A percentile compares a stretch with the other conserved stretches of the same genome.
phyloP scores from a whole-genome alignment of 192 early-diverging fungal species.

The Entomortierella parvispora region DNA sequence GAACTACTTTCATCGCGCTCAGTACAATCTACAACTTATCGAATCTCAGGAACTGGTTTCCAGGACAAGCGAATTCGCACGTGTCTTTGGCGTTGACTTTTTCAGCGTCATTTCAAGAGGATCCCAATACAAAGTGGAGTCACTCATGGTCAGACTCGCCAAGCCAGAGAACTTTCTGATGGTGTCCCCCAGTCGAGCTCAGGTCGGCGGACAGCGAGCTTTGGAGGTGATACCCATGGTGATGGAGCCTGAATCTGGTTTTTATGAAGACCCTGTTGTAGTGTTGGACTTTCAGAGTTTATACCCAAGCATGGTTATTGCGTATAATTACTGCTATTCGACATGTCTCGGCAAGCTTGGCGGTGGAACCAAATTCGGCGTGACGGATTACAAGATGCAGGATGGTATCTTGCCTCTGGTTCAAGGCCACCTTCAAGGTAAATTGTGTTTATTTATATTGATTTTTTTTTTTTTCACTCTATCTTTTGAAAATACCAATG shows the following conservation, averaged over 20 bases:
- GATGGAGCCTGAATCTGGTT: conserved; percentile 86
- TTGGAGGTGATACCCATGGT: conserved; percentile 89
- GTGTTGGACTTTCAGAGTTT: conserved; percentile 95
- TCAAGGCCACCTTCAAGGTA: conserved; percentile 78
- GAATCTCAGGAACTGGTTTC: conserved; percentile 74
- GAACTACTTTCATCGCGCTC: conserved; percentile 77
- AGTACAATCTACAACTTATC: conserved; percentile 74
- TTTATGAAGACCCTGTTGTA: conserved; percentile 86
- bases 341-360: conserved; percentile 84
- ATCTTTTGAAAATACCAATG: neutral
- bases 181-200: conserved; percentile 76
- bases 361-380: conserved; percentile 67
- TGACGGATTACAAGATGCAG: conserved; percentile 64
- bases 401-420: conserved; percentile 68
- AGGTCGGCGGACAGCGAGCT: conserved; percentile 80
- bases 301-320: conserved; percentile 97
- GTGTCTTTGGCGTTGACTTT: conserved; percentile 93
- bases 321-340: conserved; percentile 95
- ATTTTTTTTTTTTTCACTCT: neutral
- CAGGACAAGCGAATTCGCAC: conserved; percentile 84
- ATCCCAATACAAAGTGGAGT: conserved; percentile 94
- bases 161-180: conserved; percentile 85
- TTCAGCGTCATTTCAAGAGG: conserved; percentile 87
- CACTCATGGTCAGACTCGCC: conserved; percentile 76
- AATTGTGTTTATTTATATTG: neutral